Conservation (phyloP, 2,329 filamentous ascomycete species). For the Dothidotthia symphoricarpi region DNA sequence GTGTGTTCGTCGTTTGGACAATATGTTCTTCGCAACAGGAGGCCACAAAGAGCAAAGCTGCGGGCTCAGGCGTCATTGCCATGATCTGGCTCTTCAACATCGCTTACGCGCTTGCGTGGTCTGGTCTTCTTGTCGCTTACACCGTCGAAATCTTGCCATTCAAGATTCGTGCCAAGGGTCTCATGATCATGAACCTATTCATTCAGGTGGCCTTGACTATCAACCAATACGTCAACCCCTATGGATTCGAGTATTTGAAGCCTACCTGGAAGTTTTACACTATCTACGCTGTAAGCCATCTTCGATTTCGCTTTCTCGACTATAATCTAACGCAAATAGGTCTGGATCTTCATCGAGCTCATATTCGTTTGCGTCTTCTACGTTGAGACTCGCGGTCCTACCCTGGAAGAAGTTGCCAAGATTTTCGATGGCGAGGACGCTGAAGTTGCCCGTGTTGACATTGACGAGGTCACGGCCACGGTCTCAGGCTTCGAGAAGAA, state of each 20-base stretch:
- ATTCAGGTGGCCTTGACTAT: slow-evolving; percentile 62
- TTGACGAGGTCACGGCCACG: slow-evolving; percentile 21
- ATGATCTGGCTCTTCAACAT: slow-evolving; percentile 53
- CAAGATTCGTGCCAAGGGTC: slow-evolving; percentile 51
- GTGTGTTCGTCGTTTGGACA: slow-evolving; percentile 40
- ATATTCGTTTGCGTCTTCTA: slow-evolving; percentile 66
- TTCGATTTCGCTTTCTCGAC: neutral
- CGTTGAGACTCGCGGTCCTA: slow-evolving; percentile 68
- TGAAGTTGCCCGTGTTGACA: slow-evolving; percentile 35
- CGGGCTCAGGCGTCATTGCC: slow-evolving; percentile 50
- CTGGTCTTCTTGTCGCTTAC: slow-evolving; percentile 57
- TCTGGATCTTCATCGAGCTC: slow-evolving; percentile 62
- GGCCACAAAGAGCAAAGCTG: slow-evolving; percentile 39
- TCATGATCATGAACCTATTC: slow-evolving; percentile 60
- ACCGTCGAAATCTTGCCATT: slow-evolving; percentile 52
- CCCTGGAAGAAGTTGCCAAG: slow-evolving; percentile 67
- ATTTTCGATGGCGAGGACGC: slow-evolving; percentile 68
- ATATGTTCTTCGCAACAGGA: slow-evolving; percentile 53
- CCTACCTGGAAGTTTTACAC: slow-evolving; percentile 62
- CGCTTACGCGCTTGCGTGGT: slow-evolving; percentile 58
- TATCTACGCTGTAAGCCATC: slow-evolving; percentile 57
- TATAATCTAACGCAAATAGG: slow-evolving; percentile 12
- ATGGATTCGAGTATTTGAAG: slow-evolving; percentile 62
- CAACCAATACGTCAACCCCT: slow-evolving; percentile 61
- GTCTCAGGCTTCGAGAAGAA: slow-evolving; percentile 29